Evolutionary conservation across 2,329 filamentous ascomycete genomes (phyloP).

Genomic region (Aphanoascus verrucosus): DNA sequence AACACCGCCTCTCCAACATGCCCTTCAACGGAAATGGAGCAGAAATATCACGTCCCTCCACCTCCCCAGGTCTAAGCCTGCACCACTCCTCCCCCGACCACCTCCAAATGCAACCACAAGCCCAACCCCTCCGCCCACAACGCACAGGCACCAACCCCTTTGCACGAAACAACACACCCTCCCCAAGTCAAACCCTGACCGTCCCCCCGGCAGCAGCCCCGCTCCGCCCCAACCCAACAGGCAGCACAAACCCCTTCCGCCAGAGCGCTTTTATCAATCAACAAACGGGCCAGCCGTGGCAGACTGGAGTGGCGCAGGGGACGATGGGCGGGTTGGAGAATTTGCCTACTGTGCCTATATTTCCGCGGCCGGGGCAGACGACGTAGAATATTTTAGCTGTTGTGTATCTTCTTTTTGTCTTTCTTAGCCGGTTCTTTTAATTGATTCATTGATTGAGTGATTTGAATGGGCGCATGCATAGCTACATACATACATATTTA

Average conservation of each 20-base stretch:
- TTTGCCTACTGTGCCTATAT: constrained; percentile 68
- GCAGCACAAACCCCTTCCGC: constrained; percentile 88
- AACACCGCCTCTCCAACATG: constrained; percentile 35
- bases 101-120: constrained; percentile 29
- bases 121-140: constrained; percentile 43
- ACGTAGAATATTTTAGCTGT: constrained; percentile 12
- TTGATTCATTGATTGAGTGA: no score
- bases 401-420: neutral
- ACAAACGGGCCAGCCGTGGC: constrained; percentile 78
- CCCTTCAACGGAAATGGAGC: constrained; percentile 10
- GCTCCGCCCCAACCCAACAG: constrained; percentile 66
- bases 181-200: constrained; percentile 29
- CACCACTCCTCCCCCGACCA: constrained; percentile 24
- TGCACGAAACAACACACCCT: constrained; percentile 45
- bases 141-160: constrained; percentile 65
- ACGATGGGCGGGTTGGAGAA: constrained; percentile 69
- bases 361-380: constrained; percentile 61
- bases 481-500: no score
- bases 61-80: constrained; percentile 1
- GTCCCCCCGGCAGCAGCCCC: constrained; percentile 34
- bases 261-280: constrained; percentile 86
- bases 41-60: constrained; percentile 4
- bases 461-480: no score
- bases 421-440: neutral
- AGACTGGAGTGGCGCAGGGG: constrained; percentile 57